Base-by-base conservation (phyloP, 805 yeast genomes). In the Hermanozyma aechmeae region DNA sequence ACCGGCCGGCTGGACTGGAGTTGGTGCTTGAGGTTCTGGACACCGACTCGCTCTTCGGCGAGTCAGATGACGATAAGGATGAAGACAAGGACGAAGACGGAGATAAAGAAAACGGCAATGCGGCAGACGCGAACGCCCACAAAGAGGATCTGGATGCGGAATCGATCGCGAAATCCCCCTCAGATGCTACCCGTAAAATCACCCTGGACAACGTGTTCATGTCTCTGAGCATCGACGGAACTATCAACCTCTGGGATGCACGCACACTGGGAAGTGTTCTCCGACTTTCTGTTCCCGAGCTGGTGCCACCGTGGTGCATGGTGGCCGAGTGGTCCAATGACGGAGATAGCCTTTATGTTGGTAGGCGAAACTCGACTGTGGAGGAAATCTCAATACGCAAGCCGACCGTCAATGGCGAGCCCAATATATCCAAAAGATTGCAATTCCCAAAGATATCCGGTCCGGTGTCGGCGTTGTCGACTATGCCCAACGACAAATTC, bases 261-360 rank as follows among this genome's bases (percentile, higher is more conserved):
- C 66, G 98, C 33, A 32, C 31, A 14, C 34, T 41, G 1, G 37
- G 38, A 2, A 50, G 58, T 2, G 76, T 67, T 0, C 47, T 76
- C 12, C 64, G 63, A 22, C 50, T 76, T 10, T 67, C 69, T 0
- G 68, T 77, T 2, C 77, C 84, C 1, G 58, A 68, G 7, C 73
- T 73, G 2, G 69, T 79, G 0, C 95, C 97, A 0, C 97, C 97
- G 0, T 92, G 97, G 97, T 80, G 95, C 52, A 76, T 80, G 69
- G 71, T 84, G 6, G 73, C 95, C 0, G 73, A 82, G 32, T 89
- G 97, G 96, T 78, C 95, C 6, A 62, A 63, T 29, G 78, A 79
- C 44, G 98, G 98, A 8, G 77, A 82, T 32, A 65, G 59, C 24
- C 65, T 86, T 4, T 89, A 67, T 46, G 85, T 77, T 3, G 99